Conservation (phyloP, 1,284 basidiomycete species). For the Pseudozyma sp. region DNA sequence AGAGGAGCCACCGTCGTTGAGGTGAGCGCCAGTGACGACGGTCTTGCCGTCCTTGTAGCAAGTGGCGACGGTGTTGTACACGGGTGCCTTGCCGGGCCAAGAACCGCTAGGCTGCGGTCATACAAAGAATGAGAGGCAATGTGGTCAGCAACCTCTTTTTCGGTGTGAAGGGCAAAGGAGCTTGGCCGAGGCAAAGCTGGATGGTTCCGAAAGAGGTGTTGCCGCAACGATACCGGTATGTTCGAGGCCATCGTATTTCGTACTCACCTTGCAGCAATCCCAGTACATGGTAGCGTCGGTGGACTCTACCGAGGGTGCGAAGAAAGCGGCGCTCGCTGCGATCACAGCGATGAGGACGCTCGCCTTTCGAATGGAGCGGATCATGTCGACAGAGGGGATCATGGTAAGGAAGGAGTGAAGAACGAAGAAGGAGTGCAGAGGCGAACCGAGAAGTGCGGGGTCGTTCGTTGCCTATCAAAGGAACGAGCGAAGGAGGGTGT, state of each 20-base stretch:
- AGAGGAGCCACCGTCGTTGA: conserved; percentile 22
- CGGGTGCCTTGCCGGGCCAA: conserved; percentile 18
- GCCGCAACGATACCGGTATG: too few relatives aligned
- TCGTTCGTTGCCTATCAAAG: conserved; percentile 30
- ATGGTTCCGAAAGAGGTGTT: too few relatives aligned
- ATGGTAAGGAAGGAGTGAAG: background rate
- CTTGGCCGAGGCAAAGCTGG: too few relatives aligned
- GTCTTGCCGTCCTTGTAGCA: conserved; percentile 38
- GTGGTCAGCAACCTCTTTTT: background rate
- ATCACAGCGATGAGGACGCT: conserved; percentile 23
- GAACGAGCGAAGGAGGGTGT: conserved; percentile 3
- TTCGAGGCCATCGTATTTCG: too few relatives aligned
- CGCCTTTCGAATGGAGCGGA: conserved; percentile 9
- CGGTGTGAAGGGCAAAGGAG: too few relatives aligned
- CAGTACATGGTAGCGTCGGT: conserved; percentile 42
- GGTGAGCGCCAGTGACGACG: conserved; percentile 30
- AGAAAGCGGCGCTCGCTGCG: conserved; percentile 11
- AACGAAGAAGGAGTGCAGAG: background rate
- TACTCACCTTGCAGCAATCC: conserved; percentile 34
- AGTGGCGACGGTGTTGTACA: conserved; percentile 23
- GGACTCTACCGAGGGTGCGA: conserved; percentile 18
- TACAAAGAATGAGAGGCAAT: background rate
- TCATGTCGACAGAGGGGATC: conserved; percentile 16
- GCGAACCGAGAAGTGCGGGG: background rate
- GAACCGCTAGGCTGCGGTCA: background rate